Evolutionary conservation across 2,329 filamentous ascomycete genomes (phyloP).

Genomic region (Monilinia aucupariae): DNA sequence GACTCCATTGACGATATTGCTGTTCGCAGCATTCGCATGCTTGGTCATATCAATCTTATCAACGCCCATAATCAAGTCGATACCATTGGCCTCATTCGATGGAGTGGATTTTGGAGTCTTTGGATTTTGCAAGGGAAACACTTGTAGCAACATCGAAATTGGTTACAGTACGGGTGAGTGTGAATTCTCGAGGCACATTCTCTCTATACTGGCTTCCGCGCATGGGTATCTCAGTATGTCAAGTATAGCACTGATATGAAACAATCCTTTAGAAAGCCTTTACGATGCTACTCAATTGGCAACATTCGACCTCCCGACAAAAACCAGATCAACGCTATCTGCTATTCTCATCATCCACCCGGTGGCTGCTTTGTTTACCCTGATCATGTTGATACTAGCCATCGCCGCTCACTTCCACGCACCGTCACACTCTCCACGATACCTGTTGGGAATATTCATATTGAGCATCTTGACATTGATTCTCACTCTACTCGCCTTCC

Average conservation of each 20-base stretch:
- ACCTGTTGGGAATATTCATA: constrained; percentile 78
- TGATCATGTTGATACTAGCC: constrained; percentile 78
- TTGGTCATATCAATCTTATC: constrained; percentile 85
- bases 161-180: constrained; percentile 75
- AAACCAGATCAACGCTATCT: constrained; percentile 62
- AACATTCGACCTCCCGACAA: constrained; percentile 51
- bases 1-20: constrained; percentile 80
- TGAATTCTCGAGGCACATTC: neutral
- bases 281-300: constrained; percentile 27
- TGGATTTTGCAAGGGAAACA: constrained; percentile 66
- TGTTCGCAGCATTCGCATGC: constrained; percentile 78
- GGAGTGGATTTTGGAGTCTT: constrained; percentile 86
- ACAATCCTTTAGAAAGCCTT: constrained; percentile 24
- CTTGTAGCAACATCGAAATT: constrained; percentile 69
- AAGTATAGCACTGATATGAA: constrained; percentile 2
- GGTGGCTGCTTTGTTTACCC: constrained; percentile 76
- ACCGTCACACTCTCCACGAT: constrained; percentile 84
- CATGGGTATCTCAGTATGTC: neutral
- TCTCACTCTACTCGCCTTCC: constrained; percentile 76
- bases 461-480: constrained; percentile 80
- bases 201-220: neutral
- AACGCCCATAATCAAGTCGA: constrained; percentile 78
- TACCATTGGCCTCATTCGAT: constrained; percentile 73
- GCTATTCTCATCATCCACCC: constrained; percentile 89
- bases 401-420: constrained; percentile 78